phyloP scores from a whole-genome alignment of 306 rosid species.

The Gynostemma pentaphyllum region DNA sequence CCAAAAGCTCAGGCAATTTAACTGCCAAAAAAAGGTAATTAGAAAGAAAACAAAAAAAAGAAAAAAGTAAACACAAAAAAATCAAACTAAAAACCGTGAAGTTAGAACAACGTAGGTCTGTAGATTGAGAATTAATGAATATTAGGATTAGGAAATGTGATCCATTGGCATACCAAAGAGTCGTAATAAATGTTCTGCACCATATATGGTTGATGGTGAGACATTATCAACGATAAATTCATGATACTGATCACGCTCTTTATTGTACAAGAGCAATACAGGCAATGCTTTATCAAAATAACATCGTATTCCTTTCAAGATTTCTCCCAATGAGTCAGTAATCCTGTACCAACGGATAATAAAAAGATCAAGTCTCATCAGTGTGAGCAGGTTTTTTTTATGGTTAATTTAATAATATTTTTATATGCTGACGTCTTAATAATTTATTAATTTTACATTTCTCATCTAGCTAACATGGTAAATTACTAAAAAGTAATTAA shows the following conservation, averaged over 20 bases:
- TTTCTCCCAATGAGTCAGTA: conserved; percentile 65
- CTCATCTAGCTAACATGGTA: no score
- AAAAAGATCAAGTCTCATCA: conserved; percentile 11
- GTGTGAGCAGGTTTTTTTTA: conserved; percentile 15
- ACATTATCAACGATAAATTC: conserved; percentile 42
- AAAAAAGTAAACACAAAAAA: conserved; percentile 6
- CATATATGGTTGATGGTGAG: conserved; percentile 78
- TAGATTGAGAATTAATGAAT: background rate
- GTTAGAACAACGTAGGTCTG: background rate
- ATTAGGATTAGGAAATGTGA: background rate
- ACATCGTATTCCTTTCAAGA: conserved; percentile 77
- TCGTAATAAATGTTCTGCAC: conserved; percentile 92
- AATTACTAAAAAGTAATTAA: no score
- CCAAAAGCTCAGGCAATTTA: conserved; percentile 87
- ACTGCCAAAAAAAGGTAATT: conserved; percentile 69
- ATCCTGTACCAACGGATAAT: conserved; percentile 35
- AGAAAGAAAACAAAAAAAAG: conserved; percentile 42
- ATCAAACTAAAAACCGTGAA: background rate
- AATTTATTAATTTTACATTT: no score
- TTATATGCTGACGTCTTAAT: no score
- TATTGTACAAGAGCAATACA: conserved; percentile 75
- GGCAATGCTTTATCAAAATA: conserved; percentile 94
- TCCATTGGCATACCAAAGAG: conserved; percentile 52
- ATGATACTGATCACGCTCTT: conserved; percentile 74
- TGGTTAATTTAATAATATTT: no score